These are phyloP conservation scores for Fusarium tricinctum DNA, from an alignment of 2,329 filamentous ascomycete species.

Conservation along the genomic window DNA sequence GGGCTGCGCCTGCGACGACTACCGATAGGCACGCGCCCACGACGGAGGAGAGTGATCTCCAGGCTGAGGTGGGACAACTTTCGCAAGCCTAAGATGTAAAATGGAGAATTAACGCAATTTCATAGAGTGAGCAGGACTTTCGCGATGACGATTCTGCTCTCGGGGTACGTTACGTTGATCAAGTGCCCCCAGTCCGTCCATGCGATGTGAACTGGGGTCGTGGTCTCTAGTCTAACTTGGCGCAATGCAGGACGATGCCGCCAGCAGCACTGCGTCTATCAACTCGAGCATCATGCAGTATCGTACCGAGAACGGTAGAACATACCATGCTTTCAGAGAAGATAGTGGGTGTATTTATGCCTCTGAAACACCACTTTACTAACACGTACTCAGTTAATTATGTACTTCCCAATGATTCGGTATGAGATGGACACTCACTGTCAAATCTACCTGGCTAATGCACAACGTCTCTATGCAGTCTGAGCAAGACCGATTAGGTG, in stretches of 20 bases:
- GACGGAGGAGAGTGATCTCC: slow-evolving; percentile 22
- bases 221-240: slow-evolving; percentile 1
- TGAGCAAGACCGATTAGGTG: slow-evolving; percentile 53
- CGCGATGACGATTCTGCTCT: slow-evolving; percentile 46
- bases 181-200: not conserved
- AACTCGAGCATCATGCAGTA: slow-evolving; percentile 55
- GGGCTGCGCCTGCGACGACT: slow-evolving; percentile 1
- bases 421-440: slow-evolving; percentile 19
- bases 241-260: slow-evolving; percentile 43
- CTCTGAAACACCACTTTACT: not conserved
- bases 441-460: slow-evolving; percentile 28
- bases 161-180: slow-evolving; percentile 26
- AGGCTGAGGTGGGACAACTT: slow-evolving; percentile 34
- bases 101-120: not conserved
- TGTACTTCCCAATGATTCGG: slow-evolving; percentile 52
- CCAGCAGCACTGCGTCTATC: slow-evolving; percentile 52
- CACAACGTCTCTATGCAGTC: slow-evolving; percentile 27
- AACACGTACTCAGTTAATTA: slow-evolving; percentile 40
- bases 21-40: slow-evolving; percentile 7
- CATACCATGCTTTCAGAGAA: slow-evolving; percentile 55
- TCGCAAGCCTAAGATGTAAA: too few species aligned
- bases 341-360: slow-evolving; percentile 39
- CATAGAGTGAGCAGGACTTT: slow-evolving; percentile 16
- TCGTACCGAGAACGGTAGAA: slow-evolving; percentile 57
- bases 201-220: not conserved